Evolutionary conservation across 164 flowering plant species (phyloP), one percentile per base, ranked within the genome.

Genomic region (Cinnamomum chago): DNA sequence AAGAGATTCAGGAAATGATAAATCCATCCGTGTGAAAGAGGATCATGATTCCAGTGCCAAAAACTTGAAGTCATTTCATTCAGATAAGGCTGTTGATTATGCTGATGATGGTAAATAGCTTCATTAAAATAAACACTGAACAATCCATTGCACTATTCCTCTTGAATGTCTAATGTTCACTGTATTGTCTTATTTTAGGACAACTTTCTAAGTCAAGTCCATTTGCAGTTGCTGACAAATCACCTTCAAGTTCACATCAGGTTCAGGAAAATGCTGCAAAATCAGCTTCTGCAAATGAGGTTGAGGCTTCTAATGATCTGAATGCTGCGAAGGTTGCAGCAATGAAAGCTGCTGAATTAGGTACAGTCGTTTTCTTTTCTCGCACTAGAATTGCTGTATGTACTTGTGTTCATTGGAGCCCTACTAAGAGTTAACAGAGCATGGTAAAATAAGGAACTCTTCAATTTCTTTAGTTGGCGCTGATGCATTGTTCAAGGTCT

Each of bases 281-380:
- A 78, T 72, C 25, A 27, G 75, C 66, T 78, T 11, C 79, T 74
- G 78, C 80, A 27, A 83, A 75, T 76, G 81, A 74, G 24, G 71
- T 84, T 76, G 91, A 82, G 51, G 71, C 70, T 75, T 65, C 85
- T 71, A 77, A 71, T 76, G 90, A 89, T 83, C 30, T 90, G 28
- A 84, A 87, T 90, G 97, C 97, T 79, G 99, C 97, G 40, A 95
- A 90, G 83, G 85, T 92, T 82, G 98, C 97, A 69, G 99, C 97
- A 23, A 85, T 92, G 89, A 92, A 85, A 84, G 97, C 98, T 82
- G 98, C 97, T 72, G 97, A 92, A 81, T 78, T 91, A 84, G 98
- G 98, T 92, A 83, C 47, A 23, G 13, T 14, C 47, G 3, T 51
- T 60, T 35, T 33, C n/a, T 13, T 5, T 20, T 3, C 13, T 40